phyloP scores from a whole-genome alignment of 2,329 filamentous ascomycete species.

The Pyricularia pennisetigena region DNA sequence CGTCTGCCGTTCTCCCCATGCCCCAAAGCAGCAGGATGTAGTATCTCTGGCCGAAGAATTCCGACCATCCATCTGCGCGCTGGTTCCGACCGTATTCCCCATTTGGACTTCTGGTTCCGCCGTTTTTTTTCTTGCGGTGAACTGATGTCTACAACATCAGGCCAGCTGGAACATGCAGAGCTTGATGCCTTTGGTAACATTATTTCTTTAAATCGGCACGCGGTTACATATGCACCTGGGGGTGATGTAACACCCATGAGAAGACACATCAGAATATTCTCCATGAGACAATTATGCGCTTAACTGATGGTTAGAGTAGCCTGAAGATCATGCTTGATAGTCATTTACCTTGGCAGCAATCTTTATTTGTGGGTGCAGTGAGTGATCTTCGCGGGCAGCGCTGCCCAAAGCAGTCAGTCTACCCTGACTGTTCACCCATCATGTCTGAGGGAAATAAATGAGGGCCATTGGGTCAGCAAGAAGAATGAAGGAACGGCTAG shows the following conservation, averaged over 20 bases:
- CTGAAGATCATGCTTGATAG: neutral
- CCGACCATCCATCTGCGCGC: neutral
- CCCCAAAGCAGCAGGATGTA: neutral
- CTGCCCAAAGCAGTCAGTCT: neutral
- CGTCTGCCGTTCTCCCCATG: neutral
- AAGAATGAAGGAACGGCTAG: neutral
- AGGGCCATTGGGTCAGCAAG: neutral
- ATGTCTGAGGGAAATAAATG: neutral
- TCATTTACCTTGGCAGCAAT: neutral
- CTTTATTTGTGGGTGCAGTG: neutral
- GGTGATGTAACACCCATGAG: neutral
- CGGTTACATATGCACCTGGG: neutral
- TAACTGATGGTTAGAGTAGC: neutral
- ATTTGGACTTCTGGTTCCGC: neutral
- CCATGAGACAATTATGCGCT: neutral
- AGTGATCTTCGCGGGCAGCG: neutral
- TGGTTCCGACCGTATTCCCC: neutral
- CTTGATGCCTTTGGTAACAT: neutral
- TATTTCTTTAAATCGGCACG: neutral
- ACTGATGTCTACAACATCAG: neutral
- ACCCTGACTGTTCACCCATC: neutral
- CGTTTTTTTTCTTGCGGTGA: neutral
- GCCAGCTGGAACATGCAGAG: neutral
- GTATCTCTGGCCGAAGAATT: neutral
- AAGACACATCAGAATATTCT: neutral